Conservation (phyloP, 495 filamentous ascomycete species). For the Neurospora sp. region DNA sequence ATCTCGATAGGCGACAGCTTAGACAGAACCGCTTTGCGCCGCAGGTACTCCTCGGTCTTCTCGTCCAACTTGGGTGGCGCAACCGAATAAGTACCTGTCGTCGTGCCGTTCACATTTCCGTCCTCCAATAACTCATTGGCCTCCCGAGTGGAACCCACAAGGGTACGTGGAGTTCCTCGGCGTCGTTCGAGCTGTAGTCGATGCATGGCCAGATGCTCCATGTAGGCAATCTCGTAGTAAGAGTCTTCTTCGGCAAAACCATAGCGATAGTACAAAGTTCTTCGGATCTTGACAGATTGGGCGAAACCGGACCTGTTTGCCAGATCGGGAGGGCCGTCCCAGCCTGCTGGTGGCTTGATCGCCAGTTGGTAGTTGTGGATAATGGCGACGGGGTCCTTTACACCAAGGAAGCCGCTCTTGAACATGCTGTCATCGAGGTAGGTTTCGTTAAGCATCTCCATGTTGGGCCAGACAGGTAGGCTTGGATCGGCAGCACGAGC, state of each 20-base stretch:
- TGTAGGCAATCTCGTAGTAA: conserved; percentile 1
- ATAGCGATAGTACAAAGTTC: conserved; percentile 3
- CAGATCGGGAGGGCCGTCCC: background rate
- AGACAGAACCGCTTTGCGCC: background rate
- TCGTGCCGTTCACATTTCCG: background rate
- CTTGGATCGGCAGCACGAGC: conserved; percentile 3
- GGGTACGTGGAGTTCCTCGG: background rate
- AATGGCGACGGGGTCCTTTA: conserved; percentile 1
- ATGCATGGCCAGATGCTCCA: conserved; percentile 1
- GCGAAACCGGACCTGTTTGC: background rate
- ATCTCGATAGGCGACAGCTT: conserved; percentile 12
- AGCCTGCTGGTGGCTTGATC: background rate
- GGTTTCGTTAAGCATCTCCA: background rate
- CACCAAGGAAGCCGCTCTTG: background rate
- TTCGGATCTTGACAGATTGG: background rate
- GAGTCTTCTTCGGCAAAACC: background rate
- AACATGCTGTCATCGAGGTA: conserved; percentile 6
- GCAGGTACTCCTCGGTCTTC: background rate
- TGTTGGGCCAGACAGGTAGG: conserved; percentile 1
- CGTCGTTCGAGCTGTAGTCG: background rate
- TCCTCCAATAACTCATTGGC: background rate
- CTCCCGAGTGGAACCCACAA: background rate
- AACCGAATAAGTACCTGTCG: background rate
- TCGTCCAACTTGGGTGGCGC: background rate
- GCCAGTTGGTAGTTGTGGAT: conserved; percentile 1